A percentile compares a stretch with the other conserved stretches of the same genome.
These are phyloP conservation scores for Naegleria lovaniensis DNA, from an alignment of 208 protist species.

Conservation along the genomic window DNA sequence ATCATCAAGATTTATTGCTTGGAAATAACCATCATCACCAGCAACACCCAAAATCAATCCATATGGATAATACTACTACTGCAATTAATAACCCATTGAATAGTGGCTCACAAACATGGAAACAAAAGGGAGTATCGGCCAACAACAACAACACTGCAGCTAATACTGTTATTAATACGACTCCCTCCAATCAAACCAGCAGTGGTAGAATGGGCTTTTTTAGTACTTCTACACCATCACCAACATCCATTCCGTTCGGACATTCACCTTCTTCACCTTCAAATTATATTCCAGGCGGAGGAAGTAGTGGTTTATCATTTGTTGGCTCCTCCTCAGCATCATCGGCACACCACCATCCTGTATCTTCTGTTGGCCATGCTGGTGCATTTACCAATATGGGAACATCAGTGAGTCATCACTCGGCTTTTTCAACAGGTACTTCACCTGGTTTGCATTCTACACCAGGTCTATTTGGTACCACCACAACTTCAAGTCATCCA, in stretches of 20 bases:
- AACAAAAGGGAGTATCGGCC: not conserved
- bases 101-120: not conserved
- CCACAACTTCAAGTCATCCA: not conserved
- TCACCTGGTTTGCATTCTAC: not conserved
- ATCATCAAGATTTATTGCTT: not conserved
- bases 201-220: not conserved
- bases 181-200: too few species aligned
- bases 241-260: not conserved
- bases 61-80: not conserved
- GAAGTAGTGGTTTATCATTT: too few species aligned
- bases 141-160: not conserved
- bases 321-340: not conserved
- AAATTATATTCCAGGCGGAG: not conserved
- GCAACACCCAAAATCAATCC: not conserved
- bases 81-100: not conserved
- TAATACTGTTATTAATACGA: not conserved
- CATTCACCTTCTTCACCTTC: not conserved
- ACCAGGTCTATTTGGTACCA: not conserved
- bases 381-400: not conserved
- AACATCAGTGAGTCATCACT: not conserved
- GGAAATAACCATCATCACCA: not conserved
- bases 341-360: not conserved
- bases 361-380: not conserved
- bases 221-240: not conserved
- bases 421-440: too few species aligned